phyloP scores from a whole-genome alignment of 2,329 filamentous ascomycete genomes.

The Bimuria novae-zelandiae region DNA sequence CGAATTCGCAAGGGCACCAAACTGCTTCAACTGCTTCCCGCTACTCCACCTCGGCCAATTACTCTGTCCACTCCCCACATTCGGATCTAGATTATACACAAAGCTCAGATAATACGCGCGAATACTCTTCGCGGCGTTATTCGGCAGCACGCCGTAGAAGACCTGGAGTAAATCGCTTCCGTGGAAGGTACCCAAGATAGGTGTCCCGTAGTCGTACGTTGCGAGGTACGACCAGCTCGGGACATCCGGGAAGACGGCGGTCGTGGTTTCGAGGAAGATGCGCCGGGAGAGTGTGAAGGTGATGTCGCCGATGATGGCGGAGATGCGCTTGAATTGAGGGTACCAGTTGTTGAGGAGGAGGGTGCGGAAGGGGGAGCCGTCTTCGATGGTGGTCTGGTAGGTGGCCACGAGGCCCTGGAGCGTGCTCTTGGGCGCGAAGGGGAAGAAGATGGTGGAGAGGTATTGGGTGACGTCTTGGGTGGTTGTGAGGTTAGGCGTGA shows the following conservation, averaged over 20 bases:
- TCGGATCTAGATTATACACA: slow-evolving; percentile 71
- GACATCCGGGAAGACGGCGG: slow-evolving; percentile 58
- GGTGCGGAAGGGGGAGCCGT: slow-evolving; percentile 75
- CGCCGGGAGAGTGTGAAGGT: slow-evolving; percentile 75
- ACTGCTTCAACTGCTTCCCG: slow-evolving; percentile 57
- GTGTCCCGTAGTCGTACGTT: slow-evolving; percentile 72
- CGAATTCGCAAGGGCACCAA: slow-evolving; percentile 45
- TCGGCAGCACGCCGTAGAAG: slow-evolving; percentile 67
- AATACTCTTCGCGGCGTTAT: slow-evolving; percentile 64
- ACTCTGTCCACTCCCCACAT: slow-evolving; percentile 53
- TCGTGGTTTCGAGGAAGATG: slow-evolving; percentile 59
- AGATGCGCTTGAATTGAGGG: slow-evolving; percentile 76
- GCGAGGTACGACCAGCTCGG: slow-evolving; percentile 76
- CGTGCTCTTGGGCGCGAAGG: slow-evolving; percentile 55
- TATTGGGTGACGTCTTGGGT: slow-evolving; percentile 65
- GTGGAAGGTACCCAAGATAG: slow-evolving; percentile 77
- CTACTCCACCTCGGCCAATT: slow-evolving; percentile 61
- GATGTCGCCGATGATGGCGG: slow-evolving; percentile 75
- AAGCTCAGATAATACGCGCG: slow-evolving; percentile 76
- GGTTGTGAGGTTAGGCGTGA: slow-evolving; percentile 70
- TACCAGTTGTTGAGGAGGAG: slow-evolving; percentile 71
- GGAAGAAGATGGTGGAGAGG: slow-evolving; percentile 65
- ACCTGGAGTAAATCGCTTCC: slow-evolving; percentile 70
- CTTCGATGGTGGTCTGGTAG: slow-evolving; percentile 62
- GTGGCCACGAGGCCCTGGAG: slow-evolving; percentile 63